phyloP scores from a whole-genome alignment of 305 asterid genomes.

The Petunia hybrid region DNA sequence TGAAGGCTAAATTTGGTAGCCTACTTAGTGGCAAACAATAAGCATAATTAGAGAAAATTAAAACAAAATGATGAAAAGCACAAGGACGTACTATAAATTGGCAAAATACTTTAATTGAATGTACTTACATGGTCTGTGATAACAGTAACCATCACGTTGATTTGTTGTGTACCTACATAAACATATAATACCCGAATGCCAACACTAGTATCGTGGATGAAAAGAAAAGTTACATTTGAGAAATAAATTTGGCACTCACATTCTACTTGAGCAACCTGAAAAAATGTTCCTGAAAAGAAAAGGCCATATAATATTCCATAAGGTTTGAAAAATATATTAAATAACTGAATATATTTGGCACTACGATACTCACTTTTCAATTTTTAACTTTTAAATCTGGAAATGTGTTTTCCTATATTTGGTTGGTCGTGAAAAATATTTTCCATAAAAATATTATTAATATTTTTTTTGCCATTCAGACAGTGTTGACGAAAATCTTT shows the following conservation, averaged over 20 bases:
- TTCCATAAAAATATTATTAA: too few species aligned
- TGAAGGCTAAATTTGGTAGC: too few species aligned
- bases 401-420: too few species aligned
- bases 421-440: too few species aligned
- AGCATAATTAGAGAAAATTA: background rate
- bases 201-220: background rate
- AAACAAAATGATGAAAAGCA: background rate
- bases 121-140: background rate
- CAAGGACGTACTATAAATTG: background rate
- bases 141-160: background rate
- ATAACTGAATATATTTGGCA: too few species aligned
- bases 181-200: background rate
- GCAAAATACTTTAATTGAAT: background rate
- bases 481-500: too few species aligned
- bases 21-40: background rate
- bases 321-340: background rate
- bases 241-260: conserved; percentile 8
- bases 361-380: too few species aligned
- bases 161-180: conserved; percentile 1
- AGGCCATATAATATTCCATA: background rate
- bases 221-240: background rate
- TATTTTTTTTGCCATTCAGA: too few species aligned
- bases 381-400: too few species aligned
- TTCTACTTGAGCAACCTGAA: conserved; percentile 15
- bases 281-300: conserved; percentile 26